Evolutionary conservation across 2,329 filamentous ascomycete species (phyloP), one percentile per base, ranked within the genome.

Genomic region (Penicillium sp.): DNA sequence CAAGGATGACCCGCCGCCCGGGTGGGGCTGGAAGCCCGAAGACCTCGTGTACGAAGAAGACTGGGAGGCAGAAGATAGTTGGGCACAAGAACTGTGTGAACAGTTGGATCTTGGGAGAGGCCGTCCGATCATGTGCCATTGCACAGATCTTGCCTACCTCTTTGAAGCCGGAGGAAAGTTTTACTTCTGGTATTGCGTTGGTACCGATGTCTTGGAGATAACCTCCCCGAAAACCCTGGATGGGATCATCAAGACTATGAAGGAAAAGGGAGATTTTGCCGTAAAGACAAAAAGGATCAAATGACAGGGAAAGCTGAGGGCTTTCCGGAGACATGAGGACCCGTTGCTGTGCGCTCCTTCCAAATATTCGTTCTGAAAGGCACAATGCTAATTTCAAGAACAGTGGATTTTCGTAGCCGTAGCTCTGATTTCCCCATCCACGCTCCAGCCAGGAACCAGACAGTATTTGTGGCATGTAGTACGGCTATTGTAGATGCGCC

Each of bases 101-200:
- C 4, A 50, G 21, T 38, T 50, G 50, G 43, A 44, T 46, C 31
- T 53, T 47, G 54, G 50, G 24, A 50, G 36, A 55, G 47, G 43
- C 24, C 36, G 43, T 49, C 47, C 47, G 34, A 50, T 49, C 36
- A 54, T 54, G 52, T 54, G 32, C 36, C 22, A 54, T 50, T 43
- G 47, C 47, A 50, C 47, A 47, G n/a, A 44, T 11, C 14, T 2
- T 31, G 43, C 36, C 47, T 55, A 47, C 43, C 52, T 51, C 11
- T 43, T 51, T 47, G 47, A 47, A 55, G 47, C 47, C 14, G 10
- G 47, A 5, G 47, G 43, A 47, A 55, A 51, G 47, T 55, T 55
- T 18, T 55, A 55, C 36, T 38, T 55, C 22, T 34, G 43, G 52
- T 50, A 55, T 54, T 54, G 46, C 16, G 42, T 54, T 54, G 46